Evolutionary conservation across 2,329 filamentous ascomycete genomes (phyloP), one percentile per base, ranked within the genome.

Genomic region (Zalaria sp.): DNA sequence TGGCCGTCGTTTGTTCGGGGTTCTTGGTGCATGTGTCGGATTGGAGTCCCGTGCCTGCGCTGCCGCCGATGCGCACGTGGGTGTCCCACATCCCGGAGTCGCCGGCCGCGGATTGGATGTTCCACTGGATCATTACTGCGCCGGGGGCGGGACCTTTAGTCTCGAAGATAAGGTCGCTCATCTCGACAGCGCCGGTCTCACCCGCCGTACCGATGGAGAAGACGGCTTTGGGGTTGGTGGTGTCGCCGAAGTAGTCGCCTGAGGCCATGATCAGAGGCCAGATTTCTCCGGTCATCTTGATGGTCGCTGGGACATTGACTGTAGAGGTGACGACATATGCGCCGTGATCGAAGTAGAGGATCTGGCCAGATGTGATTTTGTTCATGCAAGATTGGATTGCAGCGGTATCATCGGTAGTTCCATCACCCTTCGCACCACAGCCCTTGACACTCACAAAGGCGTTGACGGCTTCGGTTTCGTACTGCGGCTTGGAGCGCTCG

Each of bases 21-120:
- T 79, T 83, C 72, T 93, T 93, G 59, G 74, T 62, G 67, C 88
- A 95, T 42, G 71, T 79, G 59, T 84, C 72, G 11, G 80, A 81
- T 63, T 93, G 84, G n/a, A 96, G 73, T 49, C 83, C 64, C 27
- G 88, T 93, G 46, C 89, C 89, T 4, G 83, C 80, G 42, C 81
- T 79, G 35, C 91, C 91, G 53, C 87, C 89, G 52, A 98, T 76
- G 56, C 91, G 85, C 65, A 91, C 81, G 68, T 98, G 91, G n/a
- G 88, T 80, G 55, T 98, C 91, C 84, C 88, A 98, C 63, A 95
- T 79, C 47, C 78, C 89, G 18, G 79, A 79, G 1, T 77, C 74
- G 37, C 85, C 86, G 44, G 79, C 72, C 62, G 69, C 51, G 31
- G 77, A 80, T 35, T 76, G 77, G 35, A 94, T 68, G 63, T 95